A percentile compares a stretch with the other conserved stretches of the same genome.
Conservation (phyloP, 306 rosid species). For the Albizia julibrissin region DNA sequence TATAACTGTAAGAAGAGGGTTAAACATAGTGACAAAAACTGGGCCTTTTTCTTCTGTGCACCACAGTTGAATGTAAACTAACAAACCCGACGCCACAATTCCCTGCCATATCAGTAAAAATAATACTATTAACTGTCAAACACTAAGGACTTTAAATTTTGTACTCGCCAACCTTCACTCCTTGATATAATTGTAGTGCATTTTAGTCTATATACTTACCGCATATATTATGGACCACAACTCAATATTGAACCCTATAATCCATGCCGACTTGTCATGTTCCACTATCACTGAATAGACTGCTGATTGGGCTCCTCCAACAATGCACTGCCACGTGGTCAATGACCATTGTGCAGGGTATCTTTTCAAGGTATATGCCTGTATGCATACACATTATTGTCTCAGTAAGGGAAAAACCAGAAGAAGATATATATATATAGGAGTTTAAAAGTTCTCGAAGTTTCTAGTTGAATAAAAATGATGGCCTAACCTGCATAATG, state of each 20-base stretch:
- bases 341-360: constrained; percentile 63
- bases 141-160: background rate
- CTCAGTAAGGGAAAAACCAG: background rate
- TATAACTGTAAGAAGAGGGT: constrained; percentile 61
- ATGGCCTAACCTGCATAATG: constrained; percentile 62
- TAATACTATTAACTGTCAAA: background rate
- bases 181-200: too few species aligned
- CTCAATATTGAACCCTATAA: constrained; percentile 63
- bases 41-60: constrained; percentile 78
- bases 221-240: constrained; percentile 68
- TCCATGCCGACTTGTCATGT: constrained; percentile 62
- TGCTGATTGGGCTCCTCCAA: constrained; percentile 79
- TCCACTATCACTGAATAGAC: constrained; percentile 52
- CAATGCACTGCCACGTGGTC: constrained; percentile 72
- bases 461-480: background rate
- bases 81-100: constrained; percentile 52
- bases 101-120: constrained; percentile 50
- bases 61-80: constrained; percentile 68
- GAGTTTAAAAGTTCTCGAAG: background rate
- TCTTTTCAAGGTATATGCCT: constrained; percentile 55
- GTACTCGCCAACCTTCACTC: too few species aligned
- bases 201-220: constrained; percentile 42
- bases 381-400: background rate
- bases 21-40: constrained; percentile 79
- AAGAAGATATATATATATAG: background rate